A percentile compares a stretch with the other conserved stretches of the same genome.
Conservation (phyloP, 179 eudicot genomes). For the Patellifolia procumbens region DNA sequence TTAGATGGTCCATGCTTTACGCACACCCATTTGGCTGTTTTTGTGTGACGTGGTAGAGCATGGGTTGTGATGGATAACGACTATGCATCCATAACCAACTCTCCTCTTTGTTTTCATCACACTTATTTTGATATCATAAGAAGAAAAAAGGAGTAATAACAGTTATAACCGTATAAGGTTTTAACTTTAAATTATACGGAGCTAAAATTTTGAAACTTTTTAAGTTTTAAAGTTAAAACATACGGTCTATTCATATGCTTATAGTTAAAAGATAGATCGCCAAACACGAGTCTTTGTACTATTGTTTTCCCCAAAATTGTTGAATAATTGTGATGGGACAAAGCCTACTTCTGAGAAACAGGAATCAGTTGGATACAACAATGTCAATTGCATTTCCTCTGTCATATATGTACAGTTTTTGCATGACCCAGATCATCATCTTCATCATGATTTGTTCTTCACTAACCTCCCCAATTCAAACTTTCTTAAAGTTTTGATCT, state of each 20-base stretch:
- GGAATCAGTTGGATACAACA: conserved; percentile 22
- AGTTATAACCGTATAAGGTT: no score
- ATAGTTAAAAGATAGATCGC: no score
- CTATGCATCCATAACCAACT: conserved; percentile 9
- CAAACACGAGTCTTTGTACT: no score
- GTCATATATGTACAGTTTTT: conserved; percentile 41
- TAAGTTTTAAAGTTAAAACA: no score
- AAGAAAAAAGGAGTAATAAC: no score
- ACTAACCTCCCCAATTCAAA: conserved; percentile 9
- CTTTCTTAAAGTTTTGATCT: conserved; percentile 13
- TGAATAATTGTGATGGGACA: conserved; percentile 28
- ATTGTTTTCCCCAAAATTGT: conserved; percentile 18
- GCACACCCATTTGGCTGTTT: conserved; percentile 17
- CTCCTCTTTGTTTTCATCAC: neutral
- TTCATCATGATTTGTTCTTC: conserved; percentile 10
- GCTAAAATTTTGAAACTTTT: no score
- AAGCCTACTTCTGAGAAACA: conserved; percentile 30
- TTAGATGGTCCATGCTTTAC: conserved; percentile 22
- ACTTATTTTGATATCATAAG: conserved; percentile 17
- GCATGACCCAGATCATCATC: conserved; percentile 29
- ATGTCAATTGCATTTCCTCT: conserved; percentile 31
- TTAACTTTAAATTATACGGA: no score
- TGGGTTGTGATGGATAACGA: conserved; percentile 6
- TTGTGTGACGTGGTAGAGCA: neutral
- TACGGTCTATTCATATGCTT: no score